phyloP scores from a whole-genome alignment of 306 rosid genomes.

The Rosa lucieae region DNA sequence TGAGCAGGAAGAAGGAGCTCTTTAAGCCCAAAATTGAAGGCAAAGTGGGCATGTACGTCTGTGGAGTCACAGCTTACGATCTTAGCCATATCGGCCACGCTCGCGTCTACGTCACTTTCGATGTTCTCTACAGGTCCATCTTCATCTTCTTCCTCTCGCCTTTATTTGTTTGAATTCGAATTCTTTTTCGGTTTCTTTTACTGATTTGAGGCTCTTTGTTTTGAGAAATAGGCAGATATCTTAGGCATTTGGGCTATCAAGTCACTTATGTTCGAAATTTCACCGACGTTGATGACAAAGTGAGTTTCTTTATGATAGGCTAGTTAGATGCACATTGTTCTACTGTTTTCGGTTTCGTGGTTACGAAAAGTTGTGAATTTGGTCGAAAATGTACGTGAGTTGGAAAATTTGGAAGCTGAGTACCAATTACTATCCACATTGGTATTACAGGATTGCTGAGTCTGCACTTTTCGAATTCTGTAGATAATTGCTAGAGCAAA shows the following conservation, averaged over 20 bases:
- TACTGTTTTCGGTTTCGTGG: background rate
- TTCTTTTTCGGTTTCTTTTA: background rate
- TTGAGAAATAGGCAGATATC: slow-evolving; percentile 73
- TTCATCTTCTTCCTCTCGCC: slow-evolving; percentile 15
- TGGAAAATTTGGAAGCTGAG: slow-evolving; percentile 29
- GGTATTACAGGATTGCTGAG: slow-evolving; percentile 92
- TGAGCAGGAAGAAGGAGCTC: slow-evolving; percentile 63
- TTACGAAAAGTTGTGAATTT: slow-evolving; percentile 1
- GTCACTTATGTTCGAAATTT: slow-evolving; percentile 88
- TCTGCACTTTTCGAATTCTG: slow-evolving; percentile 91
- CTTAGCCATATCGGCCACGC: slow-evolving; percentile 98
- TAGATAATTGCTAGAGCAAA: slow-evolving; percentile 93
- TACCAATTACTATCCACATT: slow-evolving; percentile 62
- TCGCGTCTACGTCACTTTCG: slow-evolving; percentile 90
- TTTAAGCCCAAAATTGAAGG: slow-evolving; percentile 73
- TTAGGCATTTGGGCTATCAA: slow-evolving; percentile 83
- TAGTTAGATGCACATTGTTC: background rate
- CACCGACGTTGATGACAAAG: slow-evolving; percentile 98
- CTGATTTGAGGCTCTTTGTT: slow-evolving; percentile 12
- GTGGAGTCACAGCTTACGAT: slow-evolving; percentile 95
- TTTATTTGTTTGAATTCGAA: background rate
- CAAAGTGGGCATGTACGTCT: slow-evolving; percentile 90
- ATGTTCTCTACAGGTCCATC: slow-evolving; percentile 84
- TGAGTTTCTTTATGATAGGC: slow-evolving; percentile 31
- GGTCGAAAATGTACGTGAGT: slow-evolving; percentile 12